Base-by-base conservation (phyloP, 2,329 filamentous ascomycete genomes). In the Aureobasidium subglaciale region DNA sequence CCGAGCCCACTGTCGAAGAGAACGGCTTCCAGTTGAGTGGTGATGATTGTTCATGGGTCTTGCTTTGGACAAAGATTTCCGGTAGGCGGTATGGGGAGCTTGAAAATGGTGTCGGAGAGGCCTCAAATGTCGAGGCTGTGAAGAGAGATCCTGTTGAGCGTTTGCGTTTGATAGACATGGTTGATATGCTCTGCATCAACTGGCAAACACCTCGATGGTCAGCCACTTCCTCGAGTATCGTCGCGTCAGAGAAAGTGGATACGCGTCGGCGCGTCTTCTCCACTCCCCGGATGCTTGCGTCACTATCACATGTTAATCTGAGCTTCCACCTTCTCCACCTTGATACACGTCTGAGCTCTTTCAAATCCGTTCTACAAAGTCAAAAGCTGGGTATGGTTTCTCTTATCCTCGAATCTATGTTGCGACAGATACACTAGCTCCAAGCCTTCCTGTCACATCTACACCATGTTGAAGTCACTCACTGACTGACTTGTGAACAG, bases 121-220 rank as follows among this genome's bases (percentile, higher is more conserved):
- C 62, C 57, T 67, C 66, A 65, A 68, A 71, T 57, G 69, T 67
- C 40, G 75, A 72, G 32, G 73, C 64, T 16, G 76, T 72, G 15
- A 78, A 74, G 59, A 75, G 73, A 38, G 70, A 66, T 38, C 62
- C 58, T 41, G 62, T 61, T 30, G 78, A 80, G 41, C 79, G 78
- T 66, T 83, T 84, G 64, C 81, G 79, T 67, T 84, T 84, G 66
- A 78, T 70, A 20, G 73, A 71, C 80, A 83, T 63, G 57, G n/a
- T 38, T 29, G 40, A 16, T 38, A 20, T 16, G n/a, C 43, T 25
- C 22, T 16, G 42, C 2, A 5, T 8, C 2, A n/a, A 22, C 27
- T 32, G 42, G 6, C 18, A n/a, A 45, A 22, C 24, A n/a, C 27
- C 18, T 34, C 11, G 25, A 10, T 46, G 42, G 42, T 15, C n/a